These are phyloP conservation scores for Firmiana major DNA, from an alignment of 345 rosid genomes.

Conservation along the genomic window DNA sequence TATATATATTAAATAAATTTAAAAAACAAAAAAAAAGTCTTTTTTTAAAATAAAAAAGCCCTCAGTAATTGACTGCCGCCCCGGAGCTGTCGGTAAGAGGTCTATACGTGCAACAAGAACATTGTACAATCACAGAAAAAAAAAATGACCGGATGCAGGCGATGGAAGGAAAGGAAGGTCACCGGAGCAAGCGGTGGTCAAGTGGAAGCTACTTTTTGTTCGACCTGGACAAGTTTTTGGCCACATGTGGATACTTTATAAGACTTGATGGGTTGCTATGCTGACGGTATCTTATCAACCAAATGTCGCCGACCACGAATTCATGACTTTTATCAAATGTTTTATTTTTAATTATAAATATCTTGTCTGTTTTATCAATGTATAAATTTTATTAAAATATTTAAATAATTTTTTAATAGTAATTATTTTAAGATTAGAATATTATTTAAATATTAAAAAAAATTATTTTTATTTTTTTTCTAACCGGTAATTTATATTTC, in stretches of 20 bases:
- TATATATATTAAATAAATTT: too few species aligned
- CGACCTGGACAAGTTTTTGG: conserved; percentile 42
- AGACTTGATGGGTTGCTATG: conserved; percentile 28
- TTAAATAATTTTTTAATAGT: too few species aligned
- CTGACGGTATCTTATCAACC: conserved; percentile 28
- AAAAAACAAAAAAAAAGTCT: too few species aligned
- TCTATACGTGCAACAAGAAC: conserved; percentile 18
- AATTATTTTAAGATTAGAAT: too few species aligned
- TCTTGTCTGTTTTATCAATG: too few species aligned
- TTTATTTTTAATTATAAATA: too few species aligned
- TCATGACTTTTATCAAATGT: not conserved
- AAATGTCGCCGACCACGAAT: conserved; percentile 43
- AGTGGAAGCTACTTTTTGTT: conserved; percentile 27
- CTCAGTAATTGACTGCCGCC: too few species aligned
- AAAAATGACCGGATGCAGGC: conserved; percentile 17
- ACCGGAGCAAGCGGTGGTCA: conserved; percentile 20
- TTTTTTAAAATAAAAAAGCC: too few species aligned
- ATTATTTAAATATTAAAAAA: too few species aligned
- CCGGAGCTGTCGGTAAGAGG: conserved; percentile 19
- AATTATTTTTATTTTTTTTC: too few species aligned
- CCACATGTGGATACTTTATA: conserved; percentile 36
- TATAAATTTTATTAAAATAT: too few species aligned
- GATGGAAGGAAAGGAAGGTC: not conserved
- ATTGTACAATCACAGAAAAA: not conserved
- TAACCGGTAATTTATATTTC: too few species aligned